Evolutionary conservation across 352 stramenopile genomes (phyloP), one percentile per base, ranked within the genome.

Genomic region (Peronospora belbahrii): DNA sequence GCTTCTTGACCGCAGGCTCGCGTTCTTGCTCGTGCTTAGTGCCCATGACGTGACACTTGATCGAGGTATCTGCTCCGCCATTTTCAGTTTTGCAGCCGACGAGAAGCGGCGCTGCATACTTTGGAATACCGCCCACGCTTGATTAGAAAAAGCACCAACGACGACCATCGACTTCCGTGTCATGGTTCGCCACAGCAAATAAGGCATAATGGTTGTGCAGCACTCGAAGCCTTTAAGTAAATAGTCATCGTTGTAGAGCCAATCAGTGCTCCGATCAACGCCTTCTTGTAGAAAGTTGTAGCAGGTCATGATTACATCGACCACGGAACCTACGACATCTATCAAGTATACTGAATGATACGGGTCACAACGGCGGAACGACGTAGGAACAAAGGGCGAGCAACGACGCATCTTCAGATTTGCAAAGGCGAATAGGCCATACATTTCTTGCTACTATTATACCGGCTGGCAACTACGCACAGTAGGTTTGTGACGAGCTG

Each of bases 11-110:
- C 48, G 40, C 27, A 64, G 56, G 28, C 1, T 64, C 14, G 25
- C 48, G 14, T 57, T 67, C 28, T 52, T 67, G 35, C 22, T 67
- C 28, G 35, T 49, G 35, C 15, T 64, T 17, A 48, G 37, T 38
- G 30, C 40, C 8, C 32, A 40, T 5, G 59, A 56, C 2, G 31
- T 61, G 18, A 48, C 64, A n/a, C 31, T 67, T 18, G 59, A 64
- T 33, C 59, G 43, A 8, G 53, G 53, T 4, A 63, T 67, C 18
- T 56, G 34, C 19, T 52, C 25, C 15, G 34, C 46, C 40, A 54
- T 67, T 25, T 67, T 67, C 28, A 30, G 17, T 28, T 60, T 60
- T 44, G 53, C 59, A 40, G 59, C 48, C 13, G 33, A 60, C 18
- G 53, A 67, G 35, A 49, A 53, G 19, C 48, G 53, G 2, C 59